Evolutionary conservation across 805 yeast species (phyloP).

Genomic region (Lachancea mirantina): DNA sequence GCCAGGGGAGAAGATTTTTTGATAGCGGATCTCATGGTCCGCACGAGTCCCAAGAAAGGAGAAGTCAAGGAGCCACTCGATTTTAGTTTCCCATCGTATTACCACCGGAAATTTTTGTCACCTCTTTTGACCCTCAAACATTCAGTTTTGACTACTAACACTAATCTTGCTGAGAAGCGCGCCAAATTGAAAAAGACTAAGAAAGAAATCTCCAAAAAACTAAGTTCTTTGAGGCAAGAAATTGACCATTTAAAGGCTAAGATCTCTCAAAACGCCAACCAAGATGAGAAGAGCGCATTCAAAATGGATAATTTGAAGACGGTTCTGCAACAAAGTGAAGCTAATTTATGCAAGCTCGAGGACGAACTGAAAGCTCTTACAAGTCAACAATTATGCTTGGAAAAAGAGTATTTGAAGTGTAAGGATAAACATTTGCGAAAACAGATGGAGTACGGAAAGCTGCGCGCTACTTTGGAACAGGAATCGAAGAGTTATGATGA

Average conservation of each 20-base stretch:
- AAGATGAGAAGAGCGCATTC: slow-evolving; percentile 50
- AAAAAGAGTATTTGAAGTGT: slow-evolving; percentile 31
- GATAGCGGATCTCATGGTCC: slow-evolving; percentile 35
- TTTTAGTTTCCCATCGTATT: slow-evolving; percentile 29
- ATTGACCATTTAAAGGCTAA: slow-evolving; percentile 46
- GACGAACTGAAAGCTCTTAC: slow-evolving; percentile 12
- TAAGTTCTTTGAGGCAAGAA: slow-evolving; percentile 46
- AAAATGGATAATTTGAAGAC: slow-evolving; percentile 46
- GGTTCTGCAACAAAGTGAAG: slow-evolving; percentile 32
- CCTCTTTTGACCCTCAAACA: slow-evolving; percentile 61
- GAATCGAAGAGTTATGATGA: slow-evolving; percentile 10
- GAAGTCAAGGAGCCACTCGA: slow-evolving; percentile 18
- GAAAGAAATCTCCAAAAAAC: slow-evolving; percentile 50
- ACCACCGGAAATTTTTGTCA: slow-evolving; percentile 38
- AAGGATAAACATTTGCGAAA: slow-evolving; percentile 32
- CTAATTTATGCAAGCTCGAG: slow-evolving; percentile 23
- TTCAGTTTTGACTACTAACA: slow-evolving; percentile 57
- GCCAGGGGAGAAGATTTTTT: slow-evolving; percentile 30
- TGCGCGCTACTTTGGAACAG: slow-evolving; percentile 17
- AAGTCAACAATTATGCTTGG: slow-evolving; percentile 22
- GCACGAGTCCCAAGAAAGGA: slow-evolving; percentile 27
- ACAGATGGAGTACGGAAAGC: slow-evolving; percentile 27
- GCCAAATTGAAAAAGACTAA: slow-evolving; percentile 48
- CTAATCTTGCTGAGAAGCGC: slow-evolving; percentile 51
- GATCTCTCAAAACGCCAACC: slow-evolving; percentile 41